phyloP scores from a whole-genome alignment of 441 rosid species.

The Croton setiger region DNA sequence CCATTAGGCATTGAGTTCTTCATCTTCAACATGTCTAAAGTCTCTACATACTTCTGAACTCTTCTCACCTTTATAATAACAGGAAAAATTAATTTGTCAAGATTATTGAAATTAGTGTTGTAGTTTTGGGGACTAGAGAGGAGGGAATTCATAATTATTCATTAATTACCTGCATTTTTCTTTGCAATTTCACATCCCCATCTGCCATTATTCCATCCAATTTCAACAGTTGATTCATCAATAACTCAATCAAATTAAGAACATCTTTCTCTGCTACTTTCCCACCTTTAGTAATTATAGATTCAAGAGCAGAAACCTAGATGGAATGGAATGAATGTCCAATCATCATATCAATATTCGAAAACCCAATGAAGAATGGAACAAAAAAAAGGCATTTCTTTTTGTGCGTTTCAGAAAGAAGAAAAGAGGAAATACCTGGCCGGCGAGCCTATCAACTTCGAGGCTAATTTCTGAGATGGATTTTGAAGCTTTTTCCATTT shows the following conservation, averaged over 20 bases:
- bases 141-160: no score
- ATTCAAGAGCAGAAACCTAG: constrained; percentile 83
- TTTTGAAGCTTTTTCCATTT: constrained; percentile 83
- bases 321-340: no score
- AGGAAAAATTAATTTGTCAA: not conserved
- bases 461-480: constrained; percentile 85
- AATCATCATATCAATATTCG: constrained; percentile 4
- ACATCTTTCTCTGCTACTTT: constrained; percentile 72
- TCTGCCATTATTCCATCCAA: constrained; percentile 77
- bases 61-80: constrained; percentile 74
- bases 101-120: not conserved
- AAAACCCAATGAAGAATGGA: not conserved
- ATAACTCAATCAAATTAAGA: constrained; percentile 55
- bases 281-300: constrained; percentile 62
- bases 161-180: constrained; percentile 80
- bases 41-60: constrained; percentile 89
- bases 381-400: no score
- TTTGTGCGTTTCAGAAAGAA: not conserved
- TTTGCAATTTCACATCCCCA: constrained; percentile 87
- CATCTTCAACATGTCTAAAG: constrained; percentile 75
- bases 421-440: constrained; percentile 46
- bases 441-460: constrained; percentile 82
- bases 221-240: constrained; percentile 92
- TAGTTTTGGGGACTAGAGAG: no score
- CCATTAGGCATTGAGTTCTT: constrained; percentile 57